A percentile compares a stretch with the other conserved stretches of the same genome.
These are phyloP conservation scores for Climacium dendroides DNA, from an alignment of 225 moss, liverwort and hornwort species.

Conservation along the genomic window DNA sequence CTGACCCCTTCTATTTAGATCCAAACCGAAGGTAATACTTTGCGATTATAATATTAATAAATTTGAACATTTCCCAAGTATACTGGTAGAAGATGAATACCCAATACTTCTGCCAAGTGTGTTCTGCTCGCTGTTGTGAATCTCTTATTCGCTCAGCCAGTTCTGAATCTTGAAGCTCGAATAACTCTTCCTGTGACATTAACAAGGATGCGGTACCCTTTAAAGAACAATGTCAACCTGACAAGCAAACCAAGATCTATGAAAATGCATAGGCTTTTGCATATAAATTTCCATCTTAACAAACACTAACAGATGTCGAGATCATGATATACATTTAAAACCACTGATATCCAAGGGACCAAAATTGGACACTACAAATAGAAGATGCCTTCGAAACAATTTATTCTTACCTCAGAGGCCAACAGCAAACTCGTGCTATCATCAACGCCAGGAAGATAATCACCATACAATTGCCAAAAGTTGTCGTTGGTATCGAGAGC, in stretches of 20 bases:
- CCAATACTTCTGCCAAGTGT: constrained; percentile 74
- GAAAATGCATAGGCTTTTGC: not conserved
- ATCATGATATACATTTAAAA: not conserved
- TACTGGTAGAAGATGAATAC: constrained; percentile 13
- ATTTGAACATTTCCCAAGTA: not conserved
- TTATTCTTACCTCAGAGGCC: constrained; percentile 52
- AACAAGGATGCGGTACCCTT: not conserved
- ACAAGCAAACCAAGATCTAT: not conserved
- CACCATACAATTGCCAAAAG: constrained; percentile 91
- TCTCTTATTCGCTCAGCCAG: constrained; percentile 42
- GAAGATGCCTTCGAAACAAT: not conserved
- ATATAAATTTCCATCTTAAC: not conserved
- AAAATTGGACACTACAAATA: not conserved
- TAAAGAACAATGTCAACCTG: not conserved
- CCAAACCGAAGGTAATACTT: not conserved
- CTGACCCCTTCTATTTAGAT: not conserved
- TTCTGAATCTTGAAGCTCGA: constrained; percentile 69
- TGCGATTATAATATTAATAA: not conserved
- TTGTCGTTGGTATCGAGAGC: constrained; percentile 80
- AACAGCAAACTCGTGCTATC: constrained; percentile 72
- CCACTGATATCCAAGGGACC: not conserved
- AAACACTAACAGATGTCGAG: not conserved
- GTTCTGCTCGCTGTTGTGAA: constrained; percentile 58
- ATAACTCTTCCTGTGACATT: constrained; percentile 56
- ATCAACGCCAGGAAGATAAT: constrained; percentile 76